These are phyloP conservation scores for Rhizoclosmatium globosum DNA, from an alignment of 192 early-diverging fungal species.

Conservation along the genomic window DNA sequence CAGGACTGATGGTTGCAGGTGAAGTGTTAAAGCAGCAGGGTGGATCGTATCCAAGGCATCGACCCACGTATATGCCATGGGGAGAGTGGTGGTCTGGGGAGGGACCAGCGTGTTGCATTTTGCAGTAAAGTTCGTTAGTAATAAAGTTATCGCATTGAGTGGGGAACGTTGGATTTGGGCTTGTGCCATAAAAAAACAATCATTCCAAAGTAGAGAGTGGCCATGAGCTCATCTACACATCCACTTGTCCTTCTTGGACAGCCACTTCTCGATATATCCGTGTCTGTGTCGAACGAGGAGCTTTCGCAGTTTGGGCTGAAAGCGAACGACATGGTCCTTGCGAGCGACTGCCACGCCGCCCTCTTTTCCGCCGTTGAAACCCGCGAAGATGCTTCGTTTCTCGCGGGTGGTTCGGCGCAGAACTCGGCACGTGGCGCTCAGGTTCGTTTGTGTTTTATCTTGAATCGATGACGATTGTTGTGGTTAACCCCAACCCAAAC, in stretches of 20 bases:
- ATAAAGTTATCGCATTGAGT: too few species aligned
- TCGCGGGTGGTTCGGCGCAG: slow-evolving; percentile 89
- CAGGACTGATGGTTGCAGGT: not conserved
- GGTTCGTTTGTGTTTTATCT: not conserved
- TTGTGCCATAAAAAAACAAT: too few species aligned
- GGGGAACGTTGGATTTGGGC: too few species aligned
- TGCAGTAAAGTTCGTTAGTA: too few species aligned
- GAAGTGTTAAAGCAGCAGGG: slow-evolving; percentile 12
- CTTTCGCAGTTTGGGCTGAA: slow-evolving; percentile 77
- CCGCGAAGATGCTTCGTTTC: slow-evolving; percentile 70
- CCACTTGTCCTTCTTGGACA: slow-evolving; percentile 82
- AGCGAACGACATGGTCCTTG: slow-evolving; percentile 87
- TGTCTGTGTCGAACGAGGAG: slow-evolving; percentile 66
- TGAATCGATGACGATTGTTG: too few species aligned
- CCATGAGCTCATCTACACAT: too few species aligned
- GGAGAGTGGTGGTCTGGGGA: not conserved
- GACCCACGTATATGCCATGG: not conserved
- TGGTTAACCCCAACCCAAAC: not conserved
- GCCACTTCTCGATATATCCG: slow-evolving; percentile 90
- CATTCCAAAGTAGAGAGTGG: too few species aligned
- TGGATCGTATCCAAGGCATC: slow-evolving; percentile 15
- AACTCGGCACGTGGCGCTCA: slow-evolving; percentile 73
- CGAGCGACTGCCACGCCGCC: slow-evolving; percentile 73
- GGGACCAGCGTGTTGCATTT: too few species aligned
- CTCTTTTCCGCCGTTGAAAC: slow-evolving; percentile 72